Conservation (phyloP, 108 stramenopile species). For the Chaetoceros tenuissimus region DNA sequence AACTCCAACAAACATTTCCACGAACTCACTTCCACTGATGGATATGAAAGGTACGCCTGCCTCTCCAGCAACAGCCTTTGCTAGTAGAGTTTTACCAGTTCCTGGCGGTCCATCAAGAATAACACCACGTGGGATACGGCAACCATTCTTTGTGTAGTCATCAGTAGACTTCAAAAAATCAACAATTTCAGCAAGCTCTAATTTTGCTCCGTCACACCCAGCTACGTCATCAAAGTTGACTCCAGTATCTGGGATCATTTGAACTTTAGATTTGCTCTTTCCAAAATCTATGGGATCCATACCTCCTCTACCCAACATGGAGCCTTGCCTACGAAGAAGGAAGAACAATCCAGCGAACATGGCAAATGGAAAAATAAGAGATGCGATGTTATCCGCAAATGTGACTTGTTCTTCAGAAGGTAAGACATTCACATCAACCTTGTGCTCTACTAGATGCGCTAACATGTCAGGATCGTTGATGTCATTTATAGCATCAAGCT, state of each 20-base stretch:
- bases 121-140: conserved; percentile 93
- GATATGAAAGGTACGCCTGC: conserved; percentile 93
- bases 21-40: conserved; percentile 90
- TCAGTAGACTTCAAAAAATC: conserved; percentile 82
- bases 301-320: background rate
- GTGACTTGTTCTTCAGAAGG: background rate
- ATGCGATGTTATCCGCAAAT: background rate
- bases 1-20: conserved; percentile 88
- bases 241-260: conserved; percentile 57
- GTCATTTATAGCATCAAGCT: background rate
- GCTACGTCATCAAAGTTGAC: conserved; percentile 88
- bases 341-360: background rate
- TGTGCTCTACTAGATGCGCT: background rate
- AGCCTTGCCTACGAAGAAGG: background rate
- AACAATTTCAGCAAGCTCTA: conserved; percentile 94
- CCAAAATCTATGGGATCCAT: conserved; percentile 25
- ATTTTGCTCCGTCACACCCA: conserved; percentile 93
- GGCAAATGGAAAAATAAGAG: background rate
- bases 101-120: conserved; percentile 88
- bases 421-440: background rate
- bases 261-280: conserved; percentile 62
- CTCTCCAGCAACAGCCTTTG: conserved; percentile 98
- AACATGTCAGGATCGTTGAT: background rate
- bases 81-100: conserved; percentile 96
- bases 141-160: conserved; percentile 76